phyloP scores from a whole-genome alignment of 2,329 filamentous ascomycete species.

The Aspergillus hiratsukae region DNA sequence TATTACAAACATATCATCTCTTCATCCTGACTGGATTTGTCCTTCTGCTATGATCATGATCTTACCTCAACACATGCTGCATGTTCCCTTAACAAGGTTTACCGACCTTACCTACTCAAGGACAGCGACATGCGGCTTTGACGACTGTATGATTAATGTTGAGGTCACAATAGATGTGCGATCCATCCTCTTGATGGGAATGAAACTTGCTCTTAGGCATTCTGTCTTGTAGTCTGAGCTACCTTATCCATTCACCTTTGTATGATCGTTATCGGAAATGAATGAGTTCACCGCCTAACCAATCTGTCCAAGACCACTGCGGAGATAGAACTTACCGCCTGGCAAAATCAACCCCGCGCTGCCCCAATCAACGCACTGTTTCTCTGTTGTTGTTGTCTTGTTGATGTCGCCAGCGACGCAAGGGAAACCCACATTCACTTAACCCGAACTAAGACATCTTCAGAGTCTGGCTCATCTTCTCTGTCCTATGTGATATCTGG shows the following conservation, averaged over 20 bases:
- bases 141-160: background rate
- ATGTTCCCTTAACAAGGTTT: background rate
- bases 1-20: background rate
- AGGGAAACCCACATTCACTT: conserved; percentile 13
- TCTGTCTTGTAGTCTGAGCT: background rate
- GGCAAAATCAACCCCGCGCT: conserved; percentile 32
- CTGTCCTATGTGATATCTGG: background rate
- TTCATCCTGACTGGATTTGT: background rate
- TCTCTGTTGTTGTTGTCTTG: conserved; percentile 7
- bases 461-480: background rate
- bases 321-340: conserved; percentile 20
- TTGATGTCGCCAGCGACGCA: conserved; percentile 13
- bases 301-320: background rate
- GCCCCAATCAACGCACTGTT: conserved; percentile 16
- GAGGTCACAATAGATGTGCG: background rate
- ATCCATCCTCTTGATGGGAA: background rate
- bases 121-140: background rate
- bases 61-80: background rate
- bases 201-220: background rate
- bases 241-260: background rate
- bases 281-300: conserved; percentile 10
- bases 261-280: background rate
- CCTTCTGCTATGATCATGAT: background rate
- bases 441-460: background rate
- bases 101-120: no score